Evolutionary conservation across 768 basidiomycete species (phyloP).

Genomic region (Chalciporus piperatus): DNA sequence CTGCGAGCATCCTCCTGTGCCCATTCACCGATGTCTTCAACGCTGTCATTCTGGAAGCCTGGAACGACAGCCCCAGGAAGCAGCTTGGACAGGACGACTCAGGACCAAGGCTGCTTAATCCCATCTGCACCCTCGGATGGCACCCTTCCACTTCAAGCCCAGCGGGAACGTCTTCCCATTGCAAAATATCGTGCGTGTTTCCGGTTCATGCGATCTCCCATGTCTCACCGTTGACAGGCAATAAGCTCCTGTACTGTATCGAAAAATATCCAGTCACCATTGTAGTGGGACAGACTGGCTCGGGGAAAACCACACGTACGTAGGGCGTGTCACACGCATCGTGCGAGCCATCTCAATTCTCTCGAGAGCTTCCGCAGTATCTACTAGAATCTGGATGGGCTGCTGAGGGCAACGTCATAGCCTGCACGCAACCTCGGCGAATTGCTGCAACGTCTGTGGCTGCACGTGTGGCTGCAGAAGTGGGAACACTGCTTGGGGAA

Average conservation of each 20-base stretch:
- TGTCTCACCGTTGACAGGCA: slow-evolving; percentile 42
- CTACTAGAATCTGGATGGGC: slow-evolving; percentile 95
- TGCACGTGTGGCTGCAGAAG: slow-evolving; percentile 85
- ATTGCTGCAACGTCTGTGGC: slow-evolving; percentile 97
- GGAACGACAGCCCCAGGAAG: slow-evolving; percentile 84
- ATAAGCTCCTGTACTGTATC: slow-evolving; percentile 77
- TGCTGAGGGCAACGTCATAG: slow-evolving; percentile 74
- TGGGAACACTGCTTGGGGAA: slow-evolving; percentile 84
- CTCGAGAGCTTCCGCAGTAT: slow-evolving; percentile 90
- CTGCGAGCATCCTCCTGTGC: too few relatives aligned
- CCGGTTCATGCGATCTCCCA: neutral
- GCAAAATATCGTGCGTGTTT: slow-evolving; percentile 73
- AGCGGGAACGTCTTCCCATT: slow-evolving; percentile 84
- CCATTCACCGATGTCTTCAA: slow-evolving; percentile 35
- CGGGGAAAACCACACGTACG: slow-evolving; percentile 96
- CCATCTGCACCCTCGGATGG: slow-evolving; percentile 58
- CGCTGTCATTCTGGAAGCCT: slow-evolving; percentile 84
- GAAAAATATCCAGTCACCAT: slow-evolving; percentile 84
- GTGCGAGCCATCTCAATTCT: slow-evolving; percentile 2
- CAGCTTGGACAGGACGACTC: slow-evolving; percentile 78
- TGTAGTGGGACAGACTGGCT: slow-evolving; percentile 93
- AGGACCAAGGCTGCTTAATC: slow-evolving; percentile 69
- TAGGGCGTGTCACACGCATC: slow-evolving; percentile 8
- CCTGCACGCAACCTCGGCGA: slow-evolving; percentile 89
- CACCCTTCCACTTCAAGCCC: slow-evolving; percentile 63